Evolutionary conservation across 176 grass and related monocot genomes (phyloP).

Genomic region (Oryza punctata): DNA sequence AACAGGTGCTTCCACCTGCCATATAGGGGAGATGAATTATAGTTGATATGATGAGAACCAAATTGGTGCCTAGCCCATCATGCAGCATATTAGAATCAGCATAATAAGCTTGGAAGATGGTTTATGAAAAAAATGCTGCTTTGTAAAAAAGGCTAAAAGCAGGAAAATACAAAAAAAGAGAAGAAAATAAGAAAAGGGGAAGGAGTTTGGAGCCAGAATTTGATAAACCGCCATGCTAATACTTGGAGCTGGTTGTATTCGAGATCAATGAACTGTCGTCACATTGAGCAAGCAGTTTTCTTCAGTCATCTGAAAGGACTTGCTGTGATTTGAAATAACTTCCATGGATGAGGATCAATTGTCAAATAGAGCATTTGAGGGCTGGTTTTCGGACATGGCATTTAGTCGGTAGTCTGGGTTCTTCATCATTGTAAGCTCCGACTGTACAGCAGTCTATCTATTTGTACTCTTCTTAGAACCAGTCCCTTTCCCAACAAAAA

Average conservation of each 20-base stretch:
- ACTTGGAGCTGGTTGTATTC: constrained; percentile 2
- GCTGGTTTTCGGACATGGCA: constrained; percentile 18
- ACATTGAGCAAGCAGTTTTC: constrained; percentile 21
- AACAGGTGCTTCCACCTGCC: constrained; percentile 53
- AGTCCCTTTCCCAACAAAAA: constrained; percentile 22
- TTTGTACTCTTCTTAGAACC: constrained; percentile 42
- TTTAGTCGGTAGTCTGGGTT: not conserved
- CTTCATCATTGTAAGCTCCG: constrained; percentile 32
- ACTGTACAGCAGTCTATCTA: constrained; percentile 45
- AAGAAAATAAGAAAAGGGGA: not conserved
- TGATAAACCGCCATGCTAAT: constrained; percentile 13
- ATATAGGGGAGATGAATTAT: constrained; percentile 37
- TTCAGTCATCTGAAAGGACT: constrained; percentile 3
- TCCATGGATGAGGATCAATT: constrained; percentile 20
- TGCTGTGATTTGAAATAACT: constrained; percentile 23
- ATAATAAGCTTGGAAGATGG: constrained; percentile 26
- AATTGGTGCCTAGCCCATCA: not conserved
- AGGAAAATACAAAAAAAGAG: constrained; percentile 30
- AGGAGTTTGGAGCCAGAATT: not conserved
- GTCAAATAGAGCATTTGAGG: constrained; percentile 7
- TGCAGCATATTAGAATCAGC: constrained; percentile 25
- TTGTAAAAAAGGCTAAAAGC: constrained; percentile 34
- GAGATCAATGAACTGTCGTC: constrained; percentile 5
- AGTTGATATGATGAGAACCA: constrained; percentile 40
- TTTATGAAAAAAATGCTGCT: constrained; percentile 35